Conservation (phyloP, 106 monocot species). For the Apostasia ramifera region DNA sequence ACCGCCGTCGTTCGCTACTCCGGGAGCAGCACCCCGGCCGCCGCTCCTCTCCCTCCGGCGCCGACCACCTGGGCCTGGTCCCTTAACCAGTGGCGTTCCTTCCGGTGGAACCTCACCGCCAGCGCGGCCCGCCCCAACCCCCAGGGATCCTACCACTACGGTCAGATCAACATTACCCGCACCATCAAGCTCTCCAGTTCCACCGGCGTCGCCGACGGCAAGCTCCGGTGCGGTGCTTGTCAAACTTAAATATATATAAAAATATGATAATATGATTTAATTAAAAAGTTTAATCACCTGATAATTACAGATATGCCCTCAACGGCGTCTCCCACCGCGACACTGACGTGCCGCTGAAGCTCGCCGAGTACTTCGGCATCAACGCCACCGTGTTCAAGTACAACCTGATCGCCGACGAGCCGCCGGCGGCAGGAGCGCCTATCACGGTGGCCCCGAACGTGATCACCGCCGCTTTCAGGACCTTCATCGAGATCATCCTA, state of each 20-base stretch:
- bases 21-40: slow-evolving; percentile 16
- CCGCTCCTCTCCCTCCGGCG: slow-evolving; percentile 4
- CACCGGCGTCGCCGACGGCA: slow-evolving; percentile 29
- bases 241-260: too few relatives aligned
- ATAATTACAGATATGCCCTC: slow-evolving; percentile 17
- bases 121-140: slow-evolving; percentile 50
- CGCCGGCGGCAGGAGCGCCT: slow-evolving; percentile 2
- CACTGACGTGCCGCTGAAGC: slow-evolving; percentile 44
- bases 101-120: slow-evolving; percentile 53
- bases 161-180: slow-evolving; percentile 41
- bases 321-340: slow-evolving; percentile 55
- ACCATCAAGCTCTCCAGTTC: slow-evolving; percentile 33
- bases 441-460: slow-evolving; percentile 20
- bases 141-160: slow-evolving; percentile 55
- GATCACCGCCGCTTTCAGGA: slow-evolving; percentile 21
- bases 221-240: slow-evolving; percentile 8
- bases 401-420: slow-evolving; percentile 24
- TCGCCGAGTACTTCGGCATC: slow-evolving; percentile 62
- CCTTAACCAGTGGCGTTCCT: slow-evolving; percentile 38
- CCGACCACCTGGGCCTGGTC: slow-evolving; percentile 34
- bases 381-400: slow-evolving; percentile 40
- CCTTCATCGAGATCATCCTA: slow-evolving; percentile 41
- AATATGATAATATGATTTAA: too few relatives aligned
- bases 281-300: too few relatives aligned
- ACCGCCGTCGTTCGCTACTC: slow-evolving; percentile 25